Evolutionary conservation across 2,329 filamentous ascomycete species (phyloP), one percentile per base, ranked within the genome.

Genomic region (Aspergillus uvarum): DNA sequence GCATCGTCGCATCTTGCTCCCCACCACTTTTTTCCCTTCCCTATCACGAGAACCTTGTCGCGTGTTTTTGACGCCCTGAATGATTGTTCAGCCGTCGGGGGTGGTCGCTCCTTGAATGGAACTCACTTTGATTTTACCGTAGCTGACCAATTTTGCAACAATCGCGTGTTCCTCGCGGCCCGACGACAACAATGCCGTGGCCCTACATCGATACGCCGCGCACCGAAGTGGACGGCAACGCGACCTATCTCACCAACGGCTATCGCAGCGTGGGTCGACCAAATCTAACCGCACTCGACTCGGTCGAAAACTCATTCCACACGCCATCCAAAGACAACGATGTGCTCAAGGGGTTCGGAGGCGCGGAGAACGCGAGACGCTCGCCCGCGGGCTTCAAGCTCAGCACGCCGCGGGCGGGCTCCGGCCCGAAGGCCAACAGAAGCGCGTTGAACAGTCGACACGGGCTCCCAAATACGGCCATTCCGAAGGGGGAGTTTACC

Each of bases 241-340:
- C 87, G 77, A 96, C 92, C 66, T 94, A 89, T 76, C 82, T 96
- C 63, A 86, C 75, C 81, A 87, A 77, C 77, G 84, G 78, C 79
- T 81, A 87, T 68, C 88, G 92, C 71, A 79, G 77, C 65, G 74
- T 69, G 51, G 73, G 72, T 53, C 72, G 76, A 61, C 71, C 74
- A 53, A 74, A 79, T 55, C 65, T 79, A 19, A 78, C 77, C 26
- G 74, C 74, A 21, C 87, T 96, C 71, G 92, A 96, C 74, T 96
- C 92, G 55, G 89, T 92, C 69, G 92, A 96, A 73, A 87, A 91
- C 59, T 95, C 94, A 1, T 96, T 97, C 68, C 86, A 88, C 59
- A 92, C 91, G 31, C 93, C 90, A 24, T 85, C 83, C 29, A 93
- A 91, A 76, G 86, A 88, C 71, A 86, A 87, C 69, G 91, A 95